Conservation (phyloP, 345 rosid genomes). For the Salix exigua region DNA sequence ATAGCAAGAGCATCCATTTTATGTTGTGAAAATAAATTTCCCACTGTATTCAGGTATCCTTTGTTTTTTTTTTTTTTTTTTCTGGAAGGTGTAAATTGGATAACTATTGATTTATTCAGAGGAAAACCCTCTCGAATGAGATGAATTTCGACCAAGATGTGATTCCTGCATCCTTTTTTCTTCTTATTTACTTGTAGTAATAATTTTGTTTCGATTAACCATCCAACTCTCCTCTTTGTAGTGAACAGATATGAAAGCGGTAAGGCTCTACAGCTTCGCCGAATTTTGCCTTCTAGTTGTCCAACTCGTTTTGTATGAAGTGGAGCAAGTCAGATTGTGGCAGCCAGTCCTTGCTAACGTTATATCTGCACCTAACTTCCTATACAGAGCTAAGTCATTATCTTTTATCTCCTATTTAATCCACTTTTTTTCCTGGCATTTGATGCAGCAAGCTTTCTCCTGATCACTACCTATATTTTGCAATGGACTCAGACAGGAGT, state of each 20-base stretch:
- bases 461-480: no score
- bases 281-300: not conserved
- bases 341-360: slow-evolving; percentile 29
- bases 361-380: not conserved
- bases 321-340: slow-evolving; percentile 28
- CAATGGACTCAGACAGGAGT: slow-evolving; percentile 28
- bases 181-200: not conserved
- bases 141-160: not conserved
- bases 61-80: not conserved
- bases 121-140: not conserved
- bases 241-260: no score
- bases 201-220: not conserved
- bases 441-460: not conserved
- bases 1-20: slow-evolving; percentile 18
- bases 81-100: not conserved
- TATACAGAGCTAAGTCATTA: slow-evolving; percentile 17
- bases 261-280: no score
- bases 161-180: not conserved
- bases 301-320: not conserved
- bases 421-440: not conserved
- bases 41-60: not conserved
- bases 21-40: not conserved
- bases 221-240: no score
- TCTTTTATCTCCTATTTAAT: slow-evolving; percentile 4
- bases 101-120: not conserved